A percentile compares a stretch with the other conserved stretches of the same genome.
These are phyloP conservation scores for Trichophyton rubrum DNA, from an alignment of 2,329 filamentous ascomycete species.

Conservation along the genomic window DNA sequence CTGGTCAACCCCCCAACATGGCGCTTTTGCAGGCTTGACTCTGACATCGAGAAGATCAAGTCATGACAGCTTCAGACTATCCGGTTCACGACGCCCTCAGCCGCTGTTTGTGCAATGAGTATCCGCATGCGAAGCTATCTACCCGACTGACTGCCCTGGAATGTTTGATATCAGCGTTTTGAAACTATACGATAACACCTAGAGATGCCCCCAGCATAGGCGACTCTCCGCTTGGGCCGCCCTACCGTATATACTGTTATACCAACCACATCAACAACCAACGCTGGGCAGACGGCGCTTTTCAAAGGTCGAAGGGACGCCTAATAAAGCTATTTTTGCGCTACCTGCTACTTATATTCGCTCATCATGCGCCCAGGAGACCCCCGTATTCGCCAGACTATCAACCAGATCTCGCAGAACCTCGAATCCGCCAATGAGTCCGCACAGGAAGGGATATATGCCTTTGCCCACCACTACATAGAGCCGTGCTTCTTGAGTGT, in stretches of 20 bases:
- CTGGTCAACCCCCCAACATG: background rate
- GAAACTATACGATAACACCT: background rate
- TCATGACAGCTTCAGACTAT: background rate
- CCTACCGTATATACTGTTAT: background rate
- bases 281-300: background rate
- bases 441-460: conserved; percentile 82
- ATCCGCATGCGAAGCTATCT: background rate
- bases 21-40: background rate
- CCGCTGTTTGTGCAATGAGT: background rate
- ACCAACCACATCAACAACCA: background rate
- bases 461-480: conserved; percentile 75
- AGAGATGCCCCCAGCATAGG: background rate
- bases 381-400: conserved; percentile 79
- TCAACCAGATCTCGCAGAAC: conserved; percentile 85
- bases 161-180: background rate
- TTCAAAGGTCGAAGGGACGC: too few relatives aligned
- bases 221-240: background rate
- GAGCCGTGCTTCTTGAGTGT: conserved; percentile 64
- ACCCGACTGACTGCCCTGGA: background rate
- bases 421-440: conserved; percentile 82
- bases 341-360: background rate
- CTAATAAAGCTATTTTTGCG: background rate
- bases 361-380: conserved; percentile 54
- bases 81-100: background rate
- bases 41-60: background rate